Evolutionary conservation across 495 filamentous ascomycete genomes (phyloP), one percentile per base, ranked within the genome.

Genomic region (Neurospora africana): DNA sequence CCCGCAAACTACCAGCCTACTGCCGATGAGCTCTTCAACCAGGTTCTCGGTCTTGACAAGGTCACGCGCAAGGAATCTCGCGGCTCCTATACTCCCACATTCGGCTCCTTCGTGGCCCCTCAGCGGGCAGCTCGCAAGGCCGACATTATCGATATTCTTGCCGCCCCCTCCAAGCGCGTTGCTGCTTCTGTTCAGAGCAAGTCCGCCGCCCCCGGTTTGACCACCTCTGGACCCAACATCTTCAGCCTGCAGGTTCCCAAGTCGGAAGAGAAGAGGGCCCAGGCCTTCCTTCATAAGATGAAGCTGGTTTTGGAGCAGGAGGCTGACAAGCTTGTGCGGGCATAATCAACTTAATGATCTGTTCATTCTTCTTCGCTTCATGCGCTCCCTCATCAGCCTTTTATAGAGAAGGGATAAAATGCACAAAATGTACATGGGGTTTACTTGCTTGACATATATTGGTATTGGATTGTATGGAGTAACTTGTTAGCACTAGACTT

Each of bases 11-110:
- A 84, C 38, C 85, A 88, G 74, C 89, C 90, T 30, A 89, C 91
- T 2, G 83, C 90, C 7, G 89, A 95, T 76, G 93, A 97, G 74
- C 86, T 99, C 8, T 98, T 98, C 81, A 88, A 97, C 77, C 88
- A 94, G 77, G 83, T 99, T 19, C 87, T 99, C 13, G 95, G 95
- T 30, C 81, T 92, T 3, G 86, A 90, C 71, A 82, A 81, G 74
- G 71, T 77, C 17, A 71, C 75, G 3, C 75, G 74, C 19, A 89
- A 88, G 74, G 77, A 76, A 13, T 82, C 84, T 27, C 79, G 79
- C 4, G 86, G 87, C 27, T 85, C 86, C 2, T 97, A 91, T 76
- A 80, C 89, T 3, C 94, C 94, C 2, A 33, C 53, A 19, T 65
- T 65, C 15, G 53, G 53, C 53, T 65, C 53, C 13, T 65, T 65